A percentile compares a stretch with the other conserved stretches of the same genome.
These are phyloP conservation scores for Irpex lacteus DNA, from an alignment of 1,284 basidiomycete species.

Conservation along the genomic window DNA sequence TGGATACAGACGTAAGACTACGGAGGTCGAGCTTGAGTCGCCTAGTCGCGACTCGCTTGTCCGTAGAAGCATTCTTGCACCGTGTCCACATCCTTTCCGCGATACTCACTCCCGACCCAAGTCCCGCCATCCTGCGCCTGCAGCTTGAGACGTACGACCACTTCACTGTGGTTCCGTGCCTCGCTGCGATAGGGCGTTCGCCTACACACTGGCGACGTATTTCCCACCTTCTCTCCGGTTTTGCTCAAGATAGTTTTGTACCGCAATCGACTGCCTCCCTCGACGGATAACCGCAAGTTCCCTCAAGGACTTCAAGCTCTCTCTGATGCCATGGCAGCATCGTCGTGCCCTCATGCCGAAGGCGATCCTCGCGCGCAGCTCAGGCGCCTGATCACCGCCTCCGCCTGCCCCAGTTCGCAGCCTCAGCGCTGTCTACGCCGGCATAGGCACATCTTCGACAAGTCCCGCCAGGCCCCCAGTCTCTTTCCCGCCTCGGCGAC, in stretches of 20 bases:
- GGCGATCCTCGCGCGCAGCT: conserved; percentile 14
- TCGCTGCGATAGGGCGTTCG: conserved; percentile 42
- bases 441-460: conserved; percentile 11
- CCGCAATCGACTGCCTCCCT: conserved; percentile 19
- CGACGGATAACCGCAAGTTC: conserved; percentile 13
- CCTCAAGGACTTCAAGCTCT: background rate
- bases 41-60: conserved; percentile 50
- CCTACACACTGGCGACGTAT: conserved; percentile 61
- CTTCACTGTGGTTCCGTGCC: conserved; percentile 73
- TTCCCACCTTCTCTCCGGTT: conserved; percentile 25
- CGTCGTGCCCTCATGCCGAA: conserved; percentile 18
- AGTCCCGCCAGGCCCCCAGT: conserved; percentile 15
- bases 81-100: conserved; percentile 8
- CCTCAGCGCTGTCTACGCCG: conserved; percentile 8
- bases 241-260: conserved; percentile 17
- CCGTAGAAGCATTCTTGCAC: conserved; percentile 52
- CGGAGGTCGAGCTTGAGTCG: conserved; percentile 48
- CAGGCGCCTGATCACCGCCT: conserved; percentile 31
- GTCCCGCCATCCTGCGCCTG: conserved; percentile 49
- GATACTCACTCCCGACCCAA: conserved; percentile 37
- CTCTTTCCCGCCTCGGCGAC: conserved; percentile 12
- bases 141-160: conserved; percentile 55
- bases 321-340: conserved; percentile 14
- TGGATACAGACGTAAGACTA: conserved; percentile 70
- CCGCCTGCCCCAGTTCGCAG: conserved; percentile 5